A percentile compares a stretch with the other conserved stretches of the same genome.
Evolutionary conservation across 2,329 filamentous ascomycete genomes (phyloP).

Genomic region (Botrytis elliptica): DNA sequence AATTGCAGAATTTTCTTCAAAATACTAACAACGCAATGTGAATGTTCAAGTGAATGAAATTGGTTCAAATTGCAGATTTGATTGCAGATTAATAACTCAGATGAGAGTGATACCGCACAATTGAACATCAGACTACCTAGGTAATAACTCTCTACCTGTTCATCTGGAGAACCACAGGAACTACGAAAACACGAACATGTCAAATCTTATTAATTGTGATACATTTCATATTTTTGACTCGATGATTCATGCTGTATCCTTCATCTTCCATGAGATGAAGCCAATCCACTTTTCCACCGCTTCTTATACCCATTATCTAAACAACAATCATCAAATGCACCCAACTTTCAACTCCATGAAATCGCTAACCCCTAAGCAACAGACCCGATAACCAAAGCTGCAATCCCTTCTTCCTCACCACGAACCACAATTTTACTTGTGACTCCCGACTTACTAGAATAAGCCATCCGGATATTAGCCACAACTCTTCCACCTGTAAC

Average conservation of each 20-base stretch:
- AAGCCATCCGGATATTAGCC: slow-evolving; percentile 87
- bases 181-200: neutral
- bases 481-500: slow-evolving; percentile 87
- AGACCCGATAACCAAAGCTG: slow-evolving; percentile 77
- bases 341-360: slow-evolving; percentile 33
- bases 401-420: slow-evolving; percentile 89
- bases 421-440: slow-evolving; percentile 94
- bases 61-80: neutral
- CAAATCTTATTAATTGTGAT: neutral
- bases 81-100: neutral
- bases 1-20: slow-evolving; percentile 2
- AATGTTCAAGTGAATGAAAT: neutral
- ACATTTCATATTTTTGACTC: slow-evolving; percentile 23
- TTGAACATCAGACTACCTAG: too few species aligned
- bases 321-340: slow-evolving; percentile 33
- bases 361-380: slow-evolving; percentile 52
- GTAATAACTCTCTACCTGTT: neutral
- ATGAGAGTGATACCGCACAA: neutral
- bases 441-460: slow-evolving; percentile 85
- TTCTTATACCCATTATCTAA: slow-evolving; percentile 34
- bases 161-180: neutral
- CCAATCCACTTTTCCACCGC: slow-evolving; percentile 22
- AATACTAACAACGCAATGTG: neutral
- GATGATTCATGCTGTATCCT: slow-evolving; percentile 12
- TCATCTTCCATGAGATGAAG: slow-evolving; percentile 24